Percentiles rank a stretch among this genome's conserved stretches.
Conservation (phyloP, 2,329 filamentous ascomycete species). For the Lachnellula hyalina region DNA sequence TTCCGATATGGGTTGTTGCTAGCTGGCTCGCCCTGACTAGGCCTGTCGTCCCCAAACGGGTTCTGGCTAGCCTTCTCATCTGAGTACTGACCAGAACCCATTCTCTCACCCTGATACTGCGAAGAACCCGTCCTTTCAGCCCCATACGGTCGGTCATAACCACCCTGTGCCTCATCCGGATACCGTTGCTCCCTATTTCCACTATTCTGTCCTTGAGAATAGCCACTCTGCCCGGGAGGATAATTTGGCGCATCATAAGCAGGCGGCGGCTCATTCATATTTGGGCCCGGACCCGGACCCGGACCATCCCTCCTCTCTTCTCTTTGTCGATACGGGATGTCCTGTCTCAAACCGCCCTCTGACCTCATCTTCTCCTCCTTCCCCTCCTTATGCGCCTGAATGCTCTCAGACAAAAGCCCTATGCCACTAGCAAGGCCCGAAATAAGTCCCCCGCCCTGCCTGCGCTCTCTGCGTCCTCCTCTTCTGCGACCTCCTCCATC, state of each 20-base stretch:
- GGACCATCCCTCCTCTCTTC: not conserved
- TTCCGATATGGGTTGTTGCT: not conserved
- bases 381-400: not conserved
- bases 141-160: not conserved
- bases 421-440: conserved; percentile 4
- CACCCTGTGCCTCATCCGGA: not conserved
- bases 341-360: not conserved
- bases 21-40: too few relatives aligned
- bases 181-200: not conserved
- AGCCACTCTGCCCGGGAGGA: not conserved
- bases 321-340: not conserved
- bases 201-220: not conserved
- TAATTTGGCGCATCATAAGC: not conserved
- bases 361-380: not conserved
- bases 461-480: not conserved
- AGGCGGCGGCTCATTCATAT: not conserved
- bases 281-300: not conserved
- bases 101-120: not conserved
- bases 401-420: conserved; percentile 3
- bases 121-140: not conserved
- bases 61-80: too few relatives aligned
- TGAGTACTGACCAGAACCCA: too few relatives aligned
- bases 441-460: not conserved
- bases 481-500: not conserved
- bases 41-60: too few relatives aligned